Conservation (phyloP, 2,329 filamentous ascomycete genomes). For the Xylaria sp. region DNA sequence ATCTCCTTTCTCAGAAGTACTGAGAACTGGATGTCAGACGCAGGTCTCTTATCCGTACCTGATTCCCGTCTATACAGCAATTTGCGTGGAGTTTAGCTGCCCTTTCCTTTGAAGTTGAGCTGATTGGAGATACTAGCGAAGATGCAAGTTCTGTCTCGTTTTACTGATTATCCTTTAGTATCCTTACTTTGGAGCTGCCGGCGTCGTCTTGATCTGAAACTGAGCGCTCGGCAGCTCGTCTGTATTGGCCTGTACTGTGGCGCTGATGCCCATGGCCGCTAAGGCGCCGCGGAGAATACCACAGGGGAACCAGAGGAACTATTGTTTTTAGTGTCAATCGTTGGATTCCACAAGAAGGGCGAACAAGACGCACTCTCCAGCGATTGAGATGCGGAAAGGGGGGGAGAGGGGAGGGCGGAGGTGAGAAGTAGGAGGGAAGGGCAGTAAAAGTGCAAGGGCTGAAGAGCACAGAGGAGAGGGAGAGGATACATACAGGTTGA, state of each 20-base stretch:
- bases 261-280: conserved; percentile 89
- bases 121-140: not conserved
- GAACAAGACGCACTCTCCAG: not conserved
- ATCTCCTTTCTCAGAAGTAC: not conserved
- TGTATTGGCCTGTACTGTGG: conserved; percentile 91
- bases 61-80: not conserved
- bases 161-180: not conserved
- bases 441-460: not conserved
- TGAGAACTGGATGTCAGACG: not conserved
- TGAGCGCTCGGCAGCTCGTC: conserved; percentile 87
- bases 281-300: conserved; percentile 92
- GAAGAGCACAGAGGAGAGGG: conserved; percentile 17
- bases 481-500: conserved; percentile 73
- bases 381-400: not conserved
- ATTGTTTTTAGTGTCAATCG: conserved; percentile 2
- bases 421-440: conserved; percentile 16
- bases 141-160: not conserved
- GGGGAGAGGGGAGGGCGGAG: not conserved
- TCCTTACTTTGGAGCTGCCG: conserved; percentile 51
- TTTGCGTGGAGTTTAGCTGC: not conserved
- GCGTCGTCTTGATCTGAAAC: conserved; percentile 93
- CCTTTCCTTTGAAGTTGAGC: not conserved
- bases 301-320: conserved; percentile 97
- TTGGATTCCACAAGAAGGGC: not conserved
- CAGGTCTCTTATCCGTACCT: not conserved